Evolutionary conservation across 257 asterid genomes (phyloP), one percentile per base, ranked within the genome.

Genomic region (Scutellaria baicalensis): DNA sequence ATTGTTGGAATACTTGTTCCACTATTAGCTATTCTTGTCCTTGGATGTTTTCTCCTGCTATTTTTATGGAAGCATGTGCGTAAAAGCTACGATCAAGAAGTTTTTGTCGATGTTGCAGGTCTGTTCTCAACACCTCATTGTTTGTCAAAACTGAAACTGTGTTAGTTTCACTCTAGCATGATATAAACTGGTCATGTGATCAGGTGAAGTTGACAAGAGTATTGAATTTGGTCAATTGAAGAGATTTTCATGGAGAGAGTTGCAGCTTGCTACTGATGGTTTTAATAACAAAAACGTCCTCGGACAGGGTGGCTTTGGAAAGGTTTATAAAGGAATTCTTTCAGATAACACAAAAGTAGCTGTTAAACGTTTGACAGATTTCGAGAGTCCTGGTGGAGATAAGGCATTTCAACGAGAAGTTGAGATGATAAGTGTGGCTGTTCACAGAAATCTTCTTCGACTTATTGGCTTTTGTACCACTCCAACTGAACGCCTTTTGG

Each of bases 381-480:
- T 79, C 39, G 95, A 86, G 80, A 86, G 91, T 66, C 96, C 98
- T 3, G 95, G 97, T 40, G 95, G 97, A 38, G 98, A 93, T 75
- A 84, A 74, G 23, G 95, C 98, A 7, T 93, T 93, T 81, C 93
- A 85, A 61, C 92, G 98, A 14, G 98, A 92, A 80, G 96, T 92
- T 10, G 96, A 90, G 93, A 86, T 92, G 98, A 92, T 92, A 50
- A 89, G 96, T 72, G 96, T 92, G 48, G 98, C 98, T 75, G 96
- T 92, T 38, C 98, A 93, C 74, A 84, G 81, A 72, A 93, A 93
- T 76, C 92, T 93, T 49, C 74, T 93, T 52, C 82, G 91, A 27
- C 68, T 93, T 68, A 88, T 93, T 23, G 98, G 98, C 61, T 93
- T 90, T 77, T 90, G 97, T 82, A 89, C 97, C 60, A 90, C 98